Evolutionary conservation across 257 asterid genomes (phyloP).

Genomic region (Solanum virginianum): DNA sequence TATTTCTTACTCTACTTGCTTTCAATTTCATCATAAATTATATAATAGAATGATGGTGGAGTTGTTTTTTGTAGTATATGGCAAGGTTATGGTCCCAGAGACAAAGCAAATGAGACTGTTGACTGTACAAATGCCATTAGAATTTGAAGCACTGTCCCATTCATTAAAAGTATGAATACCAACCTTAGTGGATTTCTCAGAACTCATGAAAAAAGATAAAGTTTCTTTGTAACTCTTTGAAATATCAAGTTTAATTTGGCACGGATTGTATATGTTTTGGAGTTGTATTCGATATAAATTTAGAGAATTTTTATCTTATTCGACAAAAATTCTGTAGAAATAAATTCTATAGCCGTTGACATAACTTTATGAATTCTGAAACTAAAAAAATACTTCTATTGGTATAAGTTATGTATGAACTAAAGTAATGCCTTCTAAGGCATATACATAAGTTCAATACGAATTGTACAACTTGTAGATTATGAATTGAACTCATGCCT

Average conservation of each 20-base stretch:
- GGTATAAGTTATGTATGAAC: background rate
- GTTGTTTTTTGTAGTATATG: background rate
- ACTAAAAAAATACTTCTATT: background rate
- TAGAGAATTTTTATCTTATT: background rate
- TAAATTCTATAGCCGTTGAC: too few species aligned
- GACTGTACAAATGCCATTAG: background rate
- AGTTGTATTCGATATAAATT: background rate
- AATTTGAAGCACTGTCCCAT: background rate
- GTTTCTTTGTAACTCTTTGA: background rate
- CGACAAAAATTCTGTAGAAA: background rate
- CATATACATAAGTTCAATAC: background rate
- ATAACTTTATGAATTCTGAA: background rate
- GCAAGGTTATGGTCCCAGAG: background rate
- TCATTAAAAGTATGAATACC: background rate
- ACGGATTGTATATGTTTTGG: background rate
- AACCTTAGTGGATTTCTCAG: background rate
- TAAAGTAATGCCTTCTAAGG: background rate
- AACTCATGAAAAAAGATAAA: background rate
- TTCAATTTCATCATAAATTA: too few species aligned
- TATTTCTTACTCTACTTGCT: too few species aligned
- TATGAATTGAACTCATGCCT: background rate
- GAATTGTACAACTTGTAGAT: background rate
- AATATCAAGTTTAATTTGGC: background rate
- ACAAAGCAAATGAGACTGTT: background rate
- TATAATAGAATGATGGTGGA: too few species aligned